Evolutionary conservation across 208 protist species (phyloP), one percentile per base, ranked within the genome.

Genomic region (Vickermania spadyakhi): DNA sequence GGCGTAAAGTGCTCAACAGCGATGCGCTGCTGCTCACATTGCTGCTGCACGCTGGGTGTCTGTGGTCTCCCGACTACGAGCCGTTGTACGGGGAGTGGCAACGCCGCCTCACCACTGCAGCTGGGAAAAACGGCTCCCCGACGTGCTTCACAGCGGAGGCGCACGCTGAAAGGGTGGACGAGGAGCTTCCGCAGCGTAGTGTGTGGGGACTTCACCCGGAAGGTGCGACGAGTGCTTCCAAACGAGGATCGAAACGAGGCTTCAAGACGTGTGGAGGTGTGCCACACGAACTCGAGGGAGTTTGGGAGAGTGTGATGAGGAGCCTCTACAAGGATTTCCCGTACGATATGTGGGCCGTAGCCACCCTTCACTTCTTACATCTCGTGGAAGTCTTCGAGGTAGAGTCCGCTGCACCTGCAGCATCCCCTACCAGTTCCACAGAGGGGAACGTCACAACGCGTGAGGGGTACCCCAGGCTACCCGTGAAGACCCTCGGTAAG

Each of bases 21-120:
- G 80, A 91, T 49, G 56, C 66, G 18, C 53, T 91, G 13, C 72
- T 88, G 52, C 78, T 91, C 11, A 66, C 68, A n/a, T 45, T 91
- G 22, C 73, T 91, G 7, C 75, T 85, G 28, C 80, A 91, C 61
- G 61, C 80, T 4, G 84, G 84, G 26, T 84, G 75, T 22, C 55
- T 91, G 2, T 85, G 77, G 76, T 65, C 69, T 1, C 70, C 68
- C 7, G 67, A 87, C 60, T 88, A 86, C 73, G 66, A 50, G 2
- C 55, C 64, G 4, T 57, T 83, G 21, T 36, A 64, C 4, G 14
- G 26, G 22, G 5, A 7, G 11, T 45, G 18, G 7, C 18, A n/a
- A 18, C 7, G 18, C 18, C 36, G 36, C 36, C 36, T 45, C 36
- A 18, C 7, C 18, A 18, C 36, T 18, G 58, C 60, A 0, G 18